A percentile compares a stretch with the other conserved stretches of the same genome.
Conservation (phyloP, 1,139 yeast species). For the Geotrichum macrosporum region DNA sequence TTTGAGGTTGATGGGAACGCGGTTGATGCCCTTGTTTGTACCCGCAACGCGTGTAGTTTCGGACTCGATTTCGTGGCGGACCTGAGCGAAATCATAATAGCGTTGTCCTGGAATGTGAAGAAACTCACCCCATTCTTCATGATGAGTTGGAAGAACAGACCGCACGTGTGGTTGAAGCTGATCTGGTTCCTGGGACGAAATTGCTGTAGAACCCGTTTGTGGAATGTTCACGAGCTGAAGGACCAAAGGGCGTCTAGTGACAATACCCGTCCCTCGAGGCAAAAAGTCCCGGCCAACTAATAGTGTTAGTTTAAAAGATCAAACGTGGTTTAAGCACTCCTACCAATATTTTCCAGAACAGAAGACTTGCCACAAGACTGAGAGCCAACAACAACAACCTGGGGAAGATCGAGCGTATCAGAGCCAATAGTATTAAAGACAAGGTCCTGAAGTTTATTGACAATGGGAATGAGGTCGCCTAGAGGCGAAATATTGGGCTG, state of each 20-base stretch:
- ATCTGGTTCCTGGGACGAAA: no score
- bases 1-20: slow-evolving; percentile 88
- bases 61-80: slow-evolving; percentile 79
- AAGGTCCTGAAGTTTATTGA: slow-evolving; percentile 47
- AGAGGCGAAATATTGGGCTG: slow-evolving; percentile 41
- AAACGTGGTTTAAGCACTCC: background rate
- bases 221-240: slow-evolving; percentile 57
- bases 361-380: slow-evolving; percentile 81
- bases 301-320: no score
- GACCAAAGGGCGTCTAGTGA: slow-evolving; percentile 71
- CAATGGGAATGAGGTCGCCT: slow-evolving; percentile 78
- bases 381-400: slow-evolving; percentile 79
- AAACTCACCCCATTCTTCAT: slow-evolving; percentile 89
- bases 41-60: slow-evolving; percentile 97
- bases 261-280: slow-evolving; percentile 82
- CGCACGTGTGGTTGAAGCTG: no score
- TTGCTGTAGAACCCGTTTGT: no score
- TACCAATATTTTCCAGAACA: slow-evolving; percentile 61
- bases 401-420: slow-evolving; percentile 71
- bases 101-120: slow-evolving; percentile 82
- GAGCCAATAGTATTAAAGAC: slow-evolving; percentile 49
- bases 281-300: slow-evolving; percentile 69
- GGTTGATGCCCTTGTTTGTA: slow-evolving; percentile 85
- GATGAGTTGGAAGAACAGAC: no score
- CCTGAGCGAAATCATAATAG: slow-evolving; percentile 76